Percentiles rank a stretch among this genome's conserved stretches.
phyloP scores from a whole-genome alignment of 176 grass and related monocot species.

The Triticum monococcum region DNA sequence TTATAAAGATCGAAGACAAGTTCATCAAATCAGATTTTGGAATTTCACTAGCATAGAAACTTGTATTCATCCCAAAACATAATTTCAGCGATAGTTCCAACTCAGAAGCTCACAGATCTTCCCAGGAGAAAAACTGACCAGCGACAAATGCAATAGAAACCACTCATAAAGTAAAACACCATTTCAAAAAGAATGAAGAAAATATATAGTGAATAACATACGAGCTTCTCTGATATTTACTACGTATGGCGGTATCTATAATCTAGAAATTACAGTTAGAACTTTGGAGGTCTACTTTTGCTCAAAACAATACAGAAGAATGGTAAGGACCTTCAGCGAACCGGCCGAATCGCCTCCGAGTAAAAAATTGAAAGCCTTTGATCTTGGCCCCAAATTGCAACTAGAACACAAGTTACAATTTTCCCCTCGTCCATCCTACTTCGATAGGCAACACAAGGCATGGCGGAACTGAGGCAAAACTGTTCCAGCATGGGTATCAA shows the following conservation, averaged over 20 bases:
- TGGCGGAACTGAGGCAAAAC: conserved; percentile 41
- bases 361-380: not conserved
- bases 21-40: not conserved
- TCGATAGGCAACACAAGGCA: not conserved
- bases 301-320: conserved; percentile 2
- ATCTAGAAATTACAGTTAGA: conserved; percentile 6
- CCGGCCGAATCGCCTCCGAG: not conserved
- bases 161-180: not conserved
- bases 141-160: not conserved
- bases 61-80: not conserved
- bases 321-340: not conserved
- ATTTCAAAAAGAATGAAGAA: not conserved
- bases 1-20: not conserved
- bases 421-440: not conserved
- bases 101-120: too few relatives aligned
- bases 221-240: not conserved
- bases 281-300: not conserved
- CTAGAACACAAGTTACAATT: not conserved
- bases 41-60: not conserved
- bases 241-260: not conserved
- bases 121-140: too few relatives aligned
- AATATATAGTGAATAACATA: not conserved
- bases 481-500: conserved; percentile 21
- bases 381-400: not conserved
- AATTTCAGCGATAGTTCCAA: not conserved